phyloP scores from a whole-genome alignment of 352 stramenopile genomes.

The Globisporangium radiosum region DNA sequence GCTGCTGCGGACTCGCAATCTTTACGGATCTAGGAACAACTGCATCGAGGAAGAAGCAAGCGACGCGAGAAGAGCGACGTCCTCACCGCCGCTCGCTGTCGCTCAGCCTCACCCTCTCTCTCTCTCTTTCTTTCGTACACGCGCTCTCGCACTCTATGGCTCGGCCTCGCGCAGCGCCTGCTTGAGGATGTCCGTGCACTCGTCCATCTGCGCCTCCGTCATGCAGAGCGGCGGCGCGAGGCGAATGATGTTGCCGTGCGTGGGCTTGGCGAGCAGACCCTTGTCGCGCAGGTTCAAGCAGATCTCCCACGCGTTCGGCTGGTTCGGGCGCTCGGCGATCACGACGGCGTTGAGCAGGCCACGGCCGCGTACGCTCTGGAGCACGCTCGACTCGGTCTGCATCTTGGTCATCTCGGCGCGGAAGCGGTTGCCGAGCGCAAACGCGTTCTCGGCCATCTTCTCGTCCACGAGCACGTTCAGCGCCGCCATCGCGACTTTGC shows the following conservation, averaged over 20 bases:
- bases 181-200: constrained; percentile 87
- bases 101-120: neutral
- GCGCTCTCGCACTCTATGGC: constrained; percentile 24
- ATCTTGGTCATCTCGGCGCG: constrained; percentile 83
- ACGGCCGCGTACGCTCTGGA: constrained; percentile 88
- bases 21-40: neutral
- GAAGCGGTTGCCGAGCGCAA: constrained; percentile 92
- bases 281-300: constrained; percentile 94
- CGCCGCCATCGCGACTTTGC: constrained; percentile 95
- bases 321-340: constrained; percentile 89
- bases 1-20: too few species aligned
- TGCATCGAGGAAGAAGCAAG: neutral
- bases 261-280: constrained; percentile 98
- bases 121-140: neutral
- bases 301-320: constrained; percentile 90
- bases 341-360: constrained; percentile 98
- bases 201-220: constrained; percentile 89
- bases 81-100: neutral
- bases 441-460: constrained; percentile 93
- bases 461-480: constrained; percentile 93
- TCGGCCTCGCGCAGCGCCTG: constrained; percentile 59
- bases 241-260: constrained; percentile 98
- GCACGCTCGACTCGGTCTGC: constrained; percentile 38
- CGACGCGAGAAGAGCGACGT: too few species aligned
- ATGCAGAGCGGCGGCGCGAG: constrained; percentile 96